These are phyloP conservation scores for Aegilops longissima DNA, from an alignment of 176 grass and related monocot genomes.

Conservation along the genomic window DNA sequence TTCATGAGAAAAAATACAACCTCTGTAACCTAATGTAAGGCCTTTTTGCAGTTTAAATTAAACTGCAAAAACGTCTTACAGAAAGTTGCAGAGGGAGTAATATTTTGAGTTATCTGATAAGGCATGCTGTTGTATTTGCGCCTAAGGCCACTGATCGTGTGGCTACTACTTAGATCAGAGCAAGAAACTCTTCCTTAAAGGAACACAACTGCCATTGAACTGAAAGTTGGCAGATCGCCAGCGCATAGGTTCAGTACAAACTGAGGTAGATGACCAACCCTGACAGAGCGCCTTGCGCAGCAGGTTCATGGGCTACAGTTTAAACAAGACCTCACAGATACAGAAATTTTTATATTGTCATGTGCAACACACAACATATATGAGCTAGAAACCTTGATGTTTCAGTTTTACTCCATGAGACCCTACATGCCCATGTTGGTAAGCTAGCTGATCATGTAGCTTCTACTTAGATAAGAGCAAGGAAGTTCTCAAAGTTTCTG, in stretches of 20 bases:
- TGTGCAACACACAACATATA: not conserved
- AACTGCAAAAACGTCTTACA: too few relatives aligned
- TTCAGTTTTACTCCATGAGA: too few relatives aligned
- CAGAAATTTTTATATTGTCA: not conserved
- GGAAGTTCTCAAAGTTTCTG: too few relatives aligned
- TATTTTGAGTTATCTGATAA: not conserved
- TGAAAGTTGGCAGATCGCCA: not conserved
- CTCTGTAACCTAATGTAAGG: too few relatives aligned
- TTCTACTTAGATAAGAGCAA: too few relatives aligned
- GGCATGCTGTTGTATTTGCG: too few relatives aligned
- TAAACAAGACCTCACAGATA: not conserved
- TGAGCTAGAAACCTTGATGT: too few relatives aligned
- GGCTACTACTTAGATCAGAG: not conserved
- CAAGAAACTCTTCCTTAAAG: not conserved
- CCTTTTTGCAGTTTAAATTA: too few relatives aligned
- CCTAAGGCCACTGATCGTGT: not conserved
- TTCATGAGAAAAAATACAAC: not conserved
- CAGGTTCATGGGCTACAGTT: not conserved
- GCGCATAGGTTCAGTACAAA: not conserved
- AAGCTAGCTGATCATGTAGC: too few relatives aligned
- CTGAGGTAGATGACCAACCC: not conserved
- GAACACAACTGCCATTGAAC: not conserved
- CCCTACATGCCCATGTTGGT: too few relatives aligned
- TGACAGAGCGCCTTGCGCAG: not conserved
- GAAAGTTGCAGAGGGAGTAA: not conserved